Evolutionary conservation across 2,329 filamentous ascomycete species (phyloP).

Genomic region (Sclerotinia subarctica): DNA sequence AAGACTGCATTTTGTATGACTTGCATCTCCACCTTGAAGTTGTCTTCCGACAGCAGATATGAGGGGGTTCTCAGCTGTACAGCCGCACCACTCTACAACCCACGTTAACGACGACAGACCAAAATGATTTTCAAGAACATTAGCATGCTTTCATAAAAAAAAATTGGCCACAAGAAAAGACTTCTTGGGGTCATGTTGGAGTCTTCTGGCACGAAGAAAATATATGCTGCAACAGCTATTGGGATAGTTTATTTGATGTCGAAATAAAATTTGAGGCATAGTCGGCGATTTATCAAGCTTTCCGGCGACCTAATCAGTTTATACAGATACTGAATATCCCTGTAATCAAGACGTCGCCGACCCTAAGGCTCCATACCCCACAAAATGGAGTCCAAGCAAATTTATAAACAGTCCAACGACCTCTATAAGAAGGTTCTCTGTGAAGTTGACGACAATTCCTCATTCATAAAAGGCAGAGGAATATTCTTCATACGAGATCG

Average conservation of each 20-base stretch:
- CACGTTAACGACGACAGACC: too few species aligned
- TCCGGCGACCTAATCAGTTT: neutral
- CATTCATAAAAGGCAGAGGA: neutral
- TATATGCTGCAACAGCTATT: too few species aligned
- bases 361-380: neutral
- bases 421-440: neutral
- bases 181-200: neutral
- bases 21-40: too few species aligned
- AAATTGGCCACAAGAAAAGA: neutral
- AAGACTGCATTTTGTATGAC: too few species aligned
- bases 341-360: slow-evolving; percentile 2
- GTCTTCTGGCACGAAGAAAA: too few species aligned
- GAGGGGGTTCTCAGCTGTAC: neutral
- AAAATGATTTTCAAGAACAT: neutral
- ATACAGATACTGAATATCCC: neutral
- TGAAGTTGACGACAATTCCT: neutral
- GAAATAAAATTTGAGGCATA: neutral
- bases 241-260: slow-evolving; percentile 4
- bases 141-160: neutral
- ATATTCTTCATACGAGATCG: neutral
- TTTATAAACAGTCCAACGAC: neutral
- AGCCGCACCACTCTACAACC: neutral
- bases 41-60: neutral
- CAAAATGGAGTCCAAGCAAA: slow-evolving; percentile 4
- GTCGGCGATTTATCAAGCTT: neutral